Conservation (phyloP, 2,329 filamentous ascomycete genomes). For the Fusarium solani-melongenae region DNA sequence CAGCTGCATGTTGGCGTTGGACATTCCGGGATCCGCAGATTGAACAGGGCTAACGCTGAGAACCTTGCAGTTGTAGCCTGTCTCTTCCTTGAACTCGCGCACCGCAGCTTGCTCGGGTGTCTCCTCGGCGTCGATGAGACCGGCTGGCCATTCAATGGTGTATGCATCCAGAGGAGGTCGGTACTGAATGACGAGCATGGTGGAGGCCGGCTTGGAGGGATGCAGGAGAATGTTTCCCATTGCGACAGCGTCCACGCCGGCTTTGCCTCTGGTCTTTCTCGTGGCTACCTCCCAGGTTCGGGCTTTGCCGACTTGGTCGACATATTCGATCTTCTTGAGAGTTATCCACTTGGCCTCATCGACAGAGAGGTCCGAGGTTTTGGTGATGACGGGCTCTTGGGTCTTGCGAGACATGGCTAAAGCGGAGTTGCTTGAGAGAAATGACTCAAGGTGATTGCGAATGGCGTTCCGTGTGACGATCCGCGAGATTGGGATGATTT, state of each 20-base stretch:
- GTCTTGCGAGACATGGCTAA: conserved; percentile 26
- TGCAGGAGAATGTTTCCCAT: conserved; percentile 43
- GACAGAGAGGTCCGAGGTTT: conserved; percentile 33
- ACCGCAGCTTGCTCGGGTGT: conserved; percentile 40
- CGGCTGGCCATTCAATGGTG: conserved; percentile 42
- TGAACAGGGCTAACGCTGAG: conserved; percentile 36
- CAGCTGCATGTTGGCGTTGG: conserved; percentile 42
- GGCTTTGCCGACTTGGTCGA: conserved; percentile 40
- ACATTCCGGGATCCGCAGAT: conserved; percentile 41
- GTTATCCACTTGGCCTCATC: conserved; percentile 41
- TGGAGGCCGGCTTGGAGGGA: conserved; percentile 40
- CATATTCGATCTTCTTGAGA: conserved; percentile 42
- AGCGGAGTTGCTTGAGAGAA: background rate
- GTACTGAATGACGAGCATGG: conserved; percentile 42
- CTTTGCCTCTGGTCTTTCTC: conserved; percentile 40
- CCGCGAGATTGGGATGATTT: background rate
- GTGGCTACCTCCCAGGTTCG: conserved; percentile 44
- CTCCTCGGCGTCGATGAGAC: conserved; percentile 41
- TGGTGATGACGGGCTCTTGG: conserved; percentile 42
- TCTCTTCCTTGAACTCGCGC: conserved; percentile 43
- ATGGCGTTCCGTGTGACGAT: background rate
- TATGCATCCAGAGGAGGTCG: conserved; percentile 42
- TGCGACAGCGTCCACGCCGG: conserved; percentile 40
- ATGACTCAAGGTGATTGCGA: background rate
- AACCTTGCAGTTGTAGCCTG: conserved; percentile 39